Evolutionary conservation across 345 rosid genomes (phyloP), one percentile per base, ranked within the genome.

Genomic region (Hibiscus tridactylites): DNA sequence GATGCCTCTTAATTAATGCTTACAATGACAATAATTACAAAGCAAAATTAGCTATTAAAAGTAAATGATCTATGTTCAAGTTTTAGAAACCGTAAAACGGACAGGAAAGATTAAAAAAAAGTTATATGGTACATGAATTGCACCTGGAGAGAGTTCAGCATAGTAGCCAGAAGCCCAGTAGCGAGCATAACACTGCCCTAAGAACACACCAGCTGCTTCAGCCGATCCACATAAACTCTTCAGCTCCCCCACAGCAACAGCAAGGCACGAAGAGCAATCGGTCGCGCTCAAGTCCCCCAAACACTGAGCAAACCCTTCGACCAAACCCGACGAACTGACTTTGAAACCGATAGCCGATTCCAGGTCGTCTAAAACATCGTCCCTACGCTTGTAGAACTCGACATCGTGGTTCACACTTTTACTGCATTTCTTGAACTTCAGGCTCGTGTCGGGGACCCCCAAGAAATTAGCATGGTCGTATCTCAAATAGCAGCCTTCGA

Each of bases 91-190:
- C 2, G 15, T 52, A 15, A 16, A 52, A 15, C 21, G 17, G 19
- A 6, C 0, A 52, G 9, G 9, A 2, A 52, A 52, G 15, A 16
- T 5, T 5, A 1, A 19, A 39, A 10, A 9, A 39, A 17, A 19
- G 16, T 39, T 64, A 39, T 6, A 4, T 39, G 35, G 54, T 29
- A 56, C 13, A 58, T 39, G 53, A 24, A 72, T 28, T 12, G 10
- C 53, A 91, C 98, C 95, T 81, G 96, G 70, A 29, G 88, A 66
- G 75, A 61, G 35, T 60, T 75, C 76, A 75, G 87, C 88, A 39
- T 87, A 89, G 79, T 88, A 87, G 72, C 96, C 98, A 13, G 93
- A 87, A 2, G 90, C 92, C 97, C 97, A 94, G 79, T 91, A 94
- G 6, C 86, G 85, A 59, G 90, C 95, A 73, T 85, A 91, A 54